Evolutionary conservation across 2,329 filamentous ascomycete genomes (phyloP).

Genomic region (Tolypocladium ovalisporum): DNA sequence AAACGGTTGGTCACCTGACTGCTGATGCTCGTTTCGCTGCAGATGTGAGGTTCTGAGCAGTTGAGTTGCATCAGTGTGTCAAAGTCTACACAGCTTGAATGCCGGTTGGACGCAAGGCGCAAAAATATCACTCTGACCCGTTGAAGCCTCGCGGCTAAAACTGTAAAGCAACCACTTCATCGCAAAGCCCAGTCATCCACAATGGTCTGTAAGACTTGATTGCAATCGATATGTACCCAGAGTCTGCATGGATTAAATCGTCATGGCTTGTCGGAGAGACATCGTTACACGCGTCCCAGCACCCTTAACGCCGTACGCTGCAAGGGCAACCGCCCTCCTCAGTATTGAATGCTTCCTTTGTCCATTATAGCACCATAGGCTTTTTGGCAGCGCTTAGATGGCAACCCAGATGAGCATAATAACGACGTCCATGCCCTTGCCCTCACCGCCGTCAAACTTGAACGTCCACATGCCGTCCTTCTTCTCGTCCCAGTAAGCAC

Average conservation of each 20-base stretch:
- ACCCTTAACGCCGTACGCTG: conserved; percentile 4
- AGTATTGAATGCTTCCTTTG: background rate
- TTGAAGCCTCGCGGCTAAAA: too few species aligned
- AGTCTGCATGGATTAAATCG: background rate
- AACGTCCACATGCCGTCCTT: conserved; percentile 84
- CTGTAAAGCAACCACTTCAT: background rate
- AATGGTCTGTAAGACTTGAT: background rate
- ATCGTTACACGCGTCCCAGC: background rate
- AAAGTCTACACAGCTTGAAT: too few species aligned
- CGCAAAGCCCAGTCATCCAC: background rate
- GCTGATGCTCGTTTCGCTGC: background rate
- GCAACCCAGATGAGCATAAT: conserved; percentile 72
- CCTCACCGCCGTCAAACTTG: conserved; percentile 65
- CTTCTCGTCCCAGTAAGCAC: conserved; percentile 84
- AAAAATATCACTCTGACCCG: too few species aligned
- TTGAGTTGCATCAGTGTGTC: background rate
- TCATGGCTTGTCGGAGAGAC: background rate
- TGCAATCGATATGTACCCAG: background rate
- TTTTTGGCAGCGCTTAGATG: conserved; percentile 30
- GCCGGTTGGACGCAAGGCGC: too few species aligned
- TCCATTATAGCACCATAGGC: background rate
- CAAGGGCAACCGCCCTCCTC: background rate
- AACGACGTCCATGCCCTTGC: conserved; percentile 58
- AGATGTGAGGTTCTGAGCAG: background rate
- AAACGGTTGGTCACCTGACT: background rate